Conservation (phyloP, 2,329 filamentous ascomycete genomes). For the Fusarium solani-melongenae region DNA sequence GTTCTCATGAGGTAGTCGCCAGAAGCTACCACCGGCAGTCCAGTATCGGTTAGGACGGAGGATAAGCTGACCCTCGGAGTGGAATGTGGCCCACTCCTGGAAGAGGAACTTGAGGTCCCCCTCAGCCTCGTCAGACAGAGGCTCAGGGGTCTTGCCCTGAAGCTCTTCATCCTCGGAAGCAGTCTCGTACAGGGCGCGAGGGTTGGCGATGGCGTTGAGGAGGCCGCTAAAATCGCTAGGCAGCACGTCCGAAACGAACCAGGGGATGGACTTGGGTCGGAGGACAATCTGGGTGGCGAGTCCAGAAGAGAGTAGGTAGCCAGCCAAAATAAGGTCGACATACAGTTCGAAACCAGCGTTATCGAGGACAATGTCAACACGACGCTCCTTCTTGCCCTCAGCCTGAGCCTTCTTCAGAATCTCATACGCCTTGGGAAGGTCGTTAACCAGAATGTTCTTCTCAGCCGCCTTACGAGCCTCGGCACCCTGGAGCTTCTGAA, state of each 20-base stretch:
- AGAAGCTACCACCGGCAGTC: conserved; percentile 89
- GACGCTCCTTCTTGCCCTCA: conserved; percentile 72
- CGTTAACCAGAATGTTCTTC: conserved; percentile 91
- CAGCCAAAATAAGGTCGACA: conserved; percentile 91
- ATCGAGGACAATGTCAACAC: conserved; percentile 94
- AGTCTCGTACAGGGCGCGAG: conserved; percentile 81
- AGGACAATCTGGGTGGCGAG: conserved; percentile 89
- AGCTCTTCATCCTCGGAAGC: conserved; percentile 74
- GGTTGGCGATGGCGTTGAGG: conserved; percentile 80
- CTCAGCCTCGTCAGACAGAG: conserved; percentile 75
- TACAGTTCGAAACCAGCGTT: conserved; percentile 98
- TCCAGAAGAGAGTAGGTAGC: conserved; percentile 85
- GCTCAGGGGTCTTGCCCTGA: conserved; percentile 66
- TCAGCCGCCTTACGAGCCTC: conserved; percentile 87
- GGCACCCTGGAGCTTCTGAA: conserved; percentile 94
- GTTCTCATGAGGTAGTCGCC: conserved; percentile 80
- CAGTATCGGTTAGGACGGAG: conserved; percentile 90
- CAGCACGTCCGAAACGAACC: conserved; percentile 97
- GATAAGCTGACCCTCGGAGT: conserved; percentile 85
- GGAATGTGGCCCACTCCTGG: conserved; percentile 80
- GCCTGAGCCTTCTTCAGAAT: conserved; percentile 73
- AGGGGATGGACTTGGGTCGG: conserved; percentile 94
- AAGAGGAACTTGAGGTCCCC: conserved; percentile 81
- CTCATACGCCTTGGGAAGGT: conserved; percentile 79
- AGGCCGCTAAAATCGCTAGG: conserved; percentile 87